Evolutionary conservation across 1,284 basidiomycete genomes (phyloP), one percentile per base, ranked within the genome.

Genomic region (Veloporphyrellus conicus): DNA sequence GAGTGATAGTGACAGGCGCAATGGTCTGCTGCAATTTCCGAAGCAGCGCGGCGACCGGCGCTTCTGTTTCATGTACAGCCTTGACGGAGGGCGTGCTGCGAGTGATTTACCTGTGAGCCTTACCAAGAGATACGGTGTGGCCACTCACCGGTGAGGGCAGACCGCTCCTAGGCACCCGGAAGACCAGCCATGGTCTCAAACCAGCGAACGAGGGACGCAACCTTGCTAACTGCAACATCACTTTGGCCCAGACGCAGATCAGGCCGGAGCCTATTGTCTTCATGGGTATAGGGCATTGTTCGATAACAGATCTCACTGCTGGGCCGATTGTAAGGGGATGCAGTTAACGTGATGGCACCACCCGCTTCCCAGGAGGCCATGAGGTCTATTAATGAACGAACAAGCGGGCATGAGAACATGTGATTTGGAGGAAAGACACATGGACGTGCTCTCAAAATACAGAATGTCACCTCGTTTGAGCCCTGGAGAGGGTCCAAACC

Each of bases 391-490:
- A 32, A 41, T 29, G 27, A 50, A 42, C 25, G 55, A 43, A 49
- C 33, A 28, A 53, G 52, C 28, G 41, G 52, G 54, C 12, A 60
- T 64, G 44, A 59, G 61, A 43, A 50, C 44, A 38, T 48, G 49
- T 45, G 49, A 47, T 36, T 36, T 48, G 15, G 37, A 25, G 35
- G 19, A 8, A 39, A 43, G 41, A 40, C 47, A 33, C 19, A 35
- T 44, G 41, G 47, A 71, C 82, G 45, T 58, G 84, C 86, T 82
- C 62, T 82, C 76, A 19, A 89, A 66, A 49, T 80, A 71, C 10
- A 86, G 70, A 19, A 88, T 68, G 60, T 89, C 87, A 1, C 87
- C 86, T 42, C 82, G 71, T 57, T 81, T 84, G n/a, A 75, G 62
- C 28, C 61, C 71, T 14, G 69, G 60, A 11, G 57, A 54, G 12